Evolutionary conservation across 192 early-diverging fungal species (phyloP).

Genomic region (Coemansia nantahalensis): DNA sequence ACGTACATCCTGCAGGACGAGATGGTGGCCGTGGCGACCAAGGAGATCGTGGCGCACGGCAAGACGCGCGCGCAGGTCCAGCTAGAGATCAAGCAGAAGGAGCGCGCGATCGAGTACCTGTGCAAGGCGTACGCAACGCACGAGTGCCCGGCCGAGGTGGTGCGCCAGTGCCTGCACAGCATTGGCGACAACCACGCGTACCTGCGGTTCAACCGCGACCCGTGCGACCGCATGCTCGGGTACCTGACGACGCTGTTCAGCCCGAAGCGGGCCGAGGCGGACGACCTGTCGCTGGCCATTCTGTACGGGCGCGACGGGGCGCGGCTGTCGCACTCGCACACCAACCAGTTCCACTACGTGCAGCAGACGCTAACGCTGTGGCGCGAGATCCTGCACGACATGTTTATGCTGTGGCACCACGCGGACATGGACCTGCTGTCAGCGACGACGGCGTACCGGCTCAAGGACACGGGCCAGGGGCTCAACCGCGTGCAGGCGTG

Average conservation of each 20-base stretch:
- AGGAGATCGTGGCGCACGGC: slow-evolving; percentile 67
- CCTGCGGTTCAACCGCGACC: slow-evolving; percentile 85
- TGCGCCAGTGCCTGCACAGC: slow-evolving; percentile 86
- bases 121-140: slow-evolving; percentile 71
- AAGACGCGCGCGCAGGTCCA: slow-evolving; percentile 69
- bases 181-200: slow-evolving; percentile 99
- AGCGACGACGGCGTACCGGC: slow-evolving; percentile 70
- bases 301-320: slow-evolving; percentile 77
- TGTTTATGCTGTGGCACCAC: slow-evolving; percentile 94
- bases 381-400: slow-evolving; percentile 95
- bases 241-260: slow-evolving; percentile 74
- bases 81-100: slow-evolving; percentile 85
- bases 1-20: slow-evolving; percentile 77
- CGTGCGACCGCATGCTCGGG: slow-evolving; percentile 87
- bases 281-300: slow-evolving; percentile 76
- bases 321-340: slow-evolving; percentile 88
- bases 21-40: slow-evolving; percentile 62
- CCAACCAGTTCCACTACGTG: slow-evolving; percentile 91
- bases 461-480: slow-evolving; percentile 97
- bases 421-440: slow-evolving; percentile 86
- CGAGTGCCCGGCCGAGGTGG: slow-evolving; percentile 62
- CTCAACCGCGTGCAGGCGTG: slow-evolving; percentile 92
- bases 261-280: slow-evolving; percentile 59
- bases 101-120: slow-evolving; percentile 85
- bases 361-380: slow-evolving; percentile 92